A percentile compares a stretch with the other conserved stretches of the same genome.
These are phyloP conservation scores for Arachis monticola DNA, from an alignment of 331 rosid genomes.

Conservation along the genomic window DNA sequence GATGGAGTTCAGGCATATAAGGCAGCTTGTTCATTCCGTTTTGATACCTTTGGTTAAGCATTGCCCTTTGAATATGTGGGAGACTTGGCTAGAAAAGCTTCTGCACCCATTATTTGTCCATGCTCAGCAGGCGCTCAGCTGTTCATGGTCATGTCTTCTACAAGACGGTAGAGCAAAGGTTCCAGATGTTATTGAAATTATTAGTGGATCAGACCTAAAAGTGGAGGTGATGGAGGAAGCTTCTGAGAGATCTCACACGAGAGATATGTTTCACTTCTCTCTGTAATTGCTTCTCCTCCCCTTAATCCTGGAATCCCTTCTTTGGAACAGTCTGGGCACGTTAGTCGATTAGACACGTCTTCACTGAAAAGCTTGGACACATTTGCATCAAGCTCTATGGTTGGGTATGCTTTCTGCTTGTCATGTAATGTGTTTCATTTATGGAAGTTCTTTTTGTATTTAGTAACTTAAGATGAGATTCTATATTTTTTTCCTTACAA, in stretches of 20 bases:
- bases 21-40: constrained; percentile 86
- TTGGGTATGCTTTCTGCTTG: constrained; percentile 70
- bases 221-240: constrained; percentile 95
- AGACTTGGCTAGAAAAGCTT: constrained; percentile 85
- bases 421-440: constrained; percentile 33
- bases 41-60: constrained; percentile 78
- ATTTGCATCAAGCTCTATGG: constrained; percentile 73
- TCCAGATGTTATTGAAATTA: constrained; percentile 78
- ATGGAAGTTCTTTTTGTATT: constrained; percentile 22
- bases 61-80: constrained; percentile 91
- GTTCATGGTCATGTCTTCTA: constrained; percentile 88
- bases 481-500: constrained; percentile 32
- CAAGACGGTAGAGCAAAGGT: constrained; percentile 89
- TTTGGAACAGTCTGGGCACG: constrained; percentile 85
- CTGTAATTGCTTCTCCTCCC: constrained; percentile 74
- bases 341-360: constrained; percentile 63
- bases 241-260: constrained; percentile 90
- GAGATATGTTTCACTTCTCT: constrained; percentile 81
- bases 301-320: constrained; percentile 81
- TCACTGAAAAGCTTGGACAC: constrained; percentile 78
- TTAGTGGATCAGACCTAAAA: constrained; percentile 81
- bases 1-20: constrained; percentile 98
- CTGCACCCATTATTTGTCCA: constrained; percentile 77
- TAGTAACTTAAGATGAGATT: constrained; percentile 13
- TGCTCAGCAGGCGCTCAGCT: constrained; percentile 71